phyloP scores from a whole-genome alignment of 2,329 filamentous ascomycete species.

The Fusarium veterinarium region DNA sequence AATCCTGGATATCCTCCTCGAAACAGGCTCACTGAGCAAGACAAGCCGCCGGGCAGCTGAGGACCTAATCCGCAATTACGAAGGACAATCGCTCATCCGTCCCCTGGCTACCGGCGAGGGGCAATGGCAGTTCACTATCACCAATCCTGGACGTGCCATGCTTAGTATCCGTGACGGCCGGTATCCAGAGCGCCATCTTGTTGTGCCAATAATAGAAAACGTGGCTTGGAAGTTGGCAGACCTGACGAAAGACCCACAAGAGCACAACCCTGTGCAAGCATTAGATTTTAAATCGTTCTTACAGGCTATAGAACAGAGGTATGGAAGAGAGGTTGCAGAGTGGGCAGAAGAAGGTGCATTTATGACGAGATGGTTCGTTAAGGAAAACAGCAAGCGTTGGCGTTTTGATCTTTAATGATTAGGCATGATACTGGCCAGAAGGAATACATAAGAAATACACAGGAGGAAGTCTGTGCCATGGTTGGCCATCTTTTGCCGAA shows the following conservation, averaged over 20 bases:
- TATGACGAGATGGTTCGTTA: constrained; percentile 48
- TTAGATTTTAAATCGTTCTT: constrained; percentile 43
- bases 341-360: constrained; percentile 49
- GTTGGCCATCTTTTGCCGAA: too few species aligned
- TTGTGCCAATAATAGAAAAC: constrained; percentile 47
- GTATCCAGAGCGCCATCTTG: constrained; percentile 44
- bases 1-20: constrained; percentile 46
- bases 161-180: constrained; percentile 47
- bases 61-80: constrained; percentile 44
- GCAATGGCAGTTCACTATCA: constrained; percentile 49
- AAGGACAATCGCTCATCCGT: constrained; percentile 48
- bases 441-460: too few species aligned
- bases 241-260: constrained; percentile 40
- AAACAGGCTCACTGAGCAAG: constrained; percentile 44
- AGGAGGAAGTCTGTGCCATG: too few species aligned
- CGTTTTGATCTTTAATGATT: constrained; percentile 32
- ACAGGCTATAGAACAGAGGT: constrained; percentile 32
- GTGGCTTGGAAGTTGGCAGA: constrained; percentile 49
- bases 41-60: constrained; percentile 29
- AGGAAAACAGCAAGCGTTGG: constrained; percentile 50
- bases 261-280: constrained; percentile 37
- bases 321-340: constrained; percentile 41
- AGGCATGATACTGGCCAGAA: too few species aligned
- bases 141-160: constrained; percentile 48
- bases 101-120: constrained; percentile 20